These are phyloP conservation scores for Flaveria sonorensis DNA, from an alignment of 129 eudicot species.

Conservation along the genomic window DNA sequence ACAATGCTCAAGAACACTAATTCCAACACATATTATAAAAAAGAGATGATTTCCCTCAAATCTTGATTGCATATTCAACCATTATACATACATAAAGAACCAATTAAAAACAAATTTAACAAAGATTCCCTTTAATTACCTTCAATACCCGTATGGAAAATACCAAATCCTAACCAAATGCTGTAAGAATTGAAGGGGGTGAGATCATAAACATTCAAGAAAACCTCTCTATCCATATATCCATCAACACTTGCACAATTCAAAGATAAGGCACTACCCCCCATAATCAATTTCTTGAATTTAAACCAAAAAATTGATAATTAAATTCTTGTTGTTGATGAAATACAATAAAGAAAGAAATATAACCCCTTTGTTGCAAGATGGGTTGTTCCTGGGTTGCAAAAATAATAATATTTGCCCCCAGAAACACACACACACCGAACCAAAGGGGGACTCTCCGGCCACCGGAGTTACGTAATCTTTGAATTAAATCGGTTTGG, in stretches of 20 bases:
- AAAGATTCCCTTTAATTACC: slow-evolving; percentile 29
- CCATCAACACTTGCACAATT: slow-evolving; percentile 25
- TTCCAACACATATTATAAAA: background rate
- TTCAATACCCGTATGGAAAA: slow-evolving; percentile 73
- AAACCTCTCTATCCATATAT: slow-evolving; percentile 39
- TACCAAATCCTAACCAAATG: slow-evolving; percentile 61
- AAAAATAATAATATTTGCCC: slow-evolving; percentile 13
- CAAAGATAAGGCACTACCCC: slow-evolving; percentile 25
- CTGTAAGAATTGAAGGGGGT: slow-evolving; percentile 57
- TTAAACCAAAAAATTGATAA: background rate
- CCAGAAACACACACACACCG: slow-evolving; percentile 38
- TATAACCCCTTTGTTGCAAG: slow-evolving; percentile 35
- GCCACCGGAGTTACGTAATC: slow-evolving; percentile 28
- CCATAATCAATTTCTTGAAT: slow-evolving; percentile 37
- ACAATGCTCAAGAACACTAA: slow-evolving; percentile 17
- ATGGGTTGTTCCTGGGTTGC: slow-evolving; percentile 41
- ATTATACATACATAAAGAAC: slow-evolving; percentile 1
- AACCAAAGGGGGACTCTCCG: slow-evolving; percentile 42
- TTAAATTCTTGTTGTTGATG: background rate
- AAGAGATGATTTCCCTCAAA: background rate
- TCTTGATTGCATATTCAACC: slow-evolving; percentile 5
- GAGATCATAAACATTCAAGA: slow-evolving; percentile 64
- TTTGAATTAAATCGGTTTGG: slow-evolving; percentile 10
- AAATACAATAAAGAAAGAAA: slow-evolving; percentile 12
- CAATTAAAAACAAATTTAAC: background rate